Base-by-base conservation (phyloP, 2,329 filamentous ascomycete species). In the Paraphaeosphaeria sporulosa region DNA sequence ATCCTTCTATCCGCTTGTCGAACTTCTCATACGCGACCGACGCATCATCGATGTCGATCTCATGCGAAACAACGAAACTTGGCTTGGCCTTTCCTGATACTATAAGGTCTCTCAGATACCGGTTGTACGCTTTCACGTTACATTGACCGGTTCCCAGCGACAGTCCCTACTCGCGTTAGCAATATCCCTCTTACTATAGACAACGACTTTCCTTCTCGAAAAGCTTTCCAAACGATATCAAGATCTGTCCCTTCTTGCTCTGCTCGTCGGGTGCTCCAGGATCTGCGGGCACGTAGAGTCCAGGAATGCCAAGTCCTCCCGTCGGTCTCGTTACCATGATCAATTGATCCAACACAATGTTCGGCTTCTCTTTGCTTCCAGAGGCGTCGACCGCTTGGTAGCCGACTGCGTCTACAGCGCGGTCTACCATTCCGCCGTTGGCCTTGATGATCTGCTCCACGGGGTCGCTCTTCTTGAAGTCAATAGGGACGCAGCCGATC, bases 121-220 rank as follows among this genome's bases (percentile, higher is more conserved):
- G 81, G 71, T 90, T 90, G 75, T 90, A 90, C 0, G 84, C 79
- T 75, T 90, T 90, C 65, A 90, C 87, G 63, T 90, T 90, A 76
- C 87, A 90, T 70, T 90, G 87, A 0, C 87, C 87, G 3, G 86
- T 88, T 10, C 85, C 84, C 2, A 90, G 77, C 1, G 82, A 81
- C 5, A 90, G 78, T 1, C 87, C 87, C 85, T 87, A 49, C n/a
- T 23, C 25, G 40, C 15, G 17, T 60, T 68, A 59, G 54, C 17
- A 32, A 30, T 19, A 1, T 17, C 21, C 34, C 15, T 36, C 42
- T 52, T 6, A 17, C 2, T 2, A 6, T 15, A 10, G 17, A 34
- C 19, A 17, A 19, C 44, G 44, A 55, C 67, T 52, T 72, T 84
- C 86, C 82, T 90, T 90, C 66, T 90, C 87, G 66, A 90, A 90